These are phyloP conservation scores for Hyphopichia burtonii DNA, from an alignment of 1,139 yeast species.

Conservation along the genomic window DNA sequence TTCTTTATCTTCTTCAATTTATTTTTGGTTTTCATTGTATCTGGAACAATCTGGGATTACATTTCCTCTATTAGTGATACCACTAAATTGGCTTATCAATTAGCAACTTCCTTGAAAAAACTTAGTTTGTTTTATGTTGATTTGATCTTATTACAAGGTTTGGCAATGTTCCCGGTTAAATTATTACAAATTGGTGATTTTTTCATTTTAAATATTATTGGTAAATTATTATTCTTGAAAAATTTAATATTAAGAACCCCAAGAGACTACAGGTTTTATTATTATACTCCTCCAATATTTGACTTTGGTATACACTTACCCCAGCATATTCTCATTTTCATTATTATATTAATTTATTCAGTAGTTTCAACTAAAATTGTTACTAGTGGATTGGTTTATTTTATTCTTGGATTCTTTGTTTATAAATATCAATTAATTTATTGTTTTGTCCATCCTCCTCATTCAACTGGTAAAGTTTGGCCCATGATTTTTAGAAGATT, in stretches of 20 bases:
- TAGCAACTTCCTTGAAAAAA: conserved; percentile 69
- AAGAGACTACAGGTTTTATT: conserved; percentile 60
- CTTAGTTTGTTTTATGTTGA: conserved; percentile 80
- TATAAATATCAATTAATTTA: conserved; percentile 79
- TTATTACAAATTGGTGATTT: conserved; percentile 44
- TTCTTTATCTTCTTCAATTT: conserved; percentile 76
- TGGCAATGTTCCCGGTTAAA: conserved; percentile 81
- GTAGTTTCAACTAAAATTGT: conserved; percentile 75
- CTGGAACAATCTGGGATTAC: conserved; percentile 76
- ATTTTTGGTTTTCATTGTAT: conserved; percentile 74
- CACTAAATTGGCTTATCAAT: conserved; percentile 63
- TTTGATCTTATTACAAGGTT: conserved; percentile 76
- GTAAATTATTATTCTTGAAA: conserved; percentile 45
- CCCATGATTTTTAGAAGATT: conserved; percentile 75
- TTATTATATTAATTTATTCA: conserved; percentile 74
- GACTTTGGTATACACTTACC: conserved; percentile 82
- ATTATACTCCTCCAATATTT: conserved; percentile 75
- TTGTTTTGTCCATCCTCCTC: conserved; percentile 83
- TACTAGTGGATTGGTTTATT: conserved; percentile 71
- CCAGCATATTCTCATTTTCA: conserved; percentile 72
- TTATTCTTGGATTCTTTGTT: conserved; percentile 71
- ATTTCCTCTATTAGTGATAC: conserved; percentile 79
- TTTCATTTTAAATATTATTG: conserved; percentile 31
- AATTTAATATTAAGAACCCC: conserved; percentile 50
- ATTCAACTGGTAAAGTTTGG: conserved; percentile 88